Conservation (phyloP, 805 yeast species). For the Cyberlindnera veronae region DNA sequence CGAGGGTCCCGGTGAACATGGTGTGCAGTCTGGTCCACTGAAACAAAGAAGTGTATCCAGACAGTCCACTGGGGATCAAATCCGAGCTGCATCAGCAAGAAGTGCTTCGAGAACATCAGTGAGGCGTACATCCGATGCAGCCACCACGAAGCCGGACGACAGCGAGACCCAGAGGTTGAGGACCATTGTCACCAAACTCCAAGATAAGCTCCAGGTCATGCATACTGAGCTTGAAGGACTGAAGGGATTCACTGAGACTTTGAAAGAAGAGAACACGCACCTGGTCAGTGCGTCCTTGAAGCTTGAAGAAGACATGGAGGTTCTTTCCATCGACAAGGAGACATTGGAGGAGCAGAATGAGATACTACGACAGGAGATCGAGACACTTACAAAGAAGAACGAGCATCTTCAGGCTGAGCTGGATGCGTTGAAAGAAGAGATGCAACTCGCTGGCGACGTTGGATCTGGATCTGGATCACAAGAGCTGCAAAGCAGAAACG, state of each 20-base stretch:
- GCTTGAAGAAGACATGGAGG: constrained; percentile 32
- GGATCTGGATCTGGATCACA: background rate
- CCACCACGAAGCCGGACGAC: background rate
- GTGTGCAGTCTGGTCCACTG: background rate
- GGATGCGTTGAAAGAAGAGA: constrained; percentile 17
- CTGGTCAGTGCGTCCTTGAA: constrained; percentile 19
- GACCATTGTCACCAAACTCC: constrained; percentile 41
- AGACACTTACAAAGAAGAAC: constrained; percentile 8
- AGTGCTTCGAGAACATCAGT: constrained; percentile 1
- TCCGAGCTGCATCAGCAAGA: background rate
- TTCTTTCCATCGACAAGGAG: constrained; percentile 42
- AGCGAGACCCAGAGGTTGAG: constrained; percentile 21
- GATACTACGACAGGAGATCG: constrained; percentile 26
- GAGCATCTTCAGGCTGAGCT: constrained; percentile 7
- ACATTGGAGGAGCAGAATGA: constrained; percentile 35
- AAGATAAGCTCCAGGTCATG: constrained; percentile 39
- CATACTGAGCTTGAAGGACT: constrained; percentile 30
- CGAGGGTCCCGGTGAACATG: background rate
- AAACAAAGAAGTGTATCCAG: background rate
- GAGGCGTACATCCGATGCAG: background rate
- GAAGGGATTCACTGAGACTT: constrained; percentile 19
- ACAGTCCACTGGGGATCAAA: background rate
- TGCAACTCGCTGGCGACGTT: constrained; percentile 16
- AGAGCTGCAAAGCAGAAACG: constrained; percentile 30
- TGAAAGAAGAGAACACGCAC: constrained; percentile 31